These are phyloP conservation scores for Aspergillus nidulans DNA, from an alignment of 495 filamentous ascomycete species.

Conservation along the genomic window DNA sequence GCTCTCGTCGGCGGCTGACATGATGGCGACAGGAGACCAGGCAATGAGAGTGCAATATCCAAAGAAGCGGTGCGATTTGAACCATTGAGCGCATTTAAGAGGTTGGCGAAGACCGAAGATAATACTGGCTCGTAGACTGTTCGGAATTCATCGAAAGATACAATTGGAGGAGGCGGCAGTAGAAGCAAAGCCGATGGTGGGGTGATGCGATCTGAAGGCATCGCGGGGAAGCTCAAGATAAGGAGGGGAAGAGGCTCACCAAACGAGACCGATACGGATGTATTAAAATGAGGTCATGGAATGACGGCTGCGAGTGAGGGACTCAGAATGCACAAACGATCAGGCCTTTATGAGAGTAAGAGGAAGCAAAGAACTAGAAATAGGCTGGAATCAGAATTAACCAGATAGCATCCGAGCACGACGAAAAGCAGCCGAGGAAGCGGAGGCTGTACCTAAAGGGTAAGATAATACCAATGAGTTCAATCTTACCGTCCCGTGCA, in stretches of 20 bases:
- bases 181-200: slow-evolving; percentile 39
- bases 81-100: slow-evolving; percentile 25
- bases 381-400: background rate
- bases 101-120: slow-evolving; percentile 27
- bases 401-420: background rate
- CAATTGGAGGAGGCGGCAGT: slow-evolving; percentile 43
- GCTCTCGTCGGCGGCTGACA: slow-evolving; percentile 48
- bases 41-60: slow-evolving; percentile 44
- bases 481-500: background rate
- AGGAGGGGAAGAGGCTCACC: slow-evolving; percentile 9
- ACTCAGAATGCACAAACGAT: too few relatives aligned
- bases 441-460: background rate
- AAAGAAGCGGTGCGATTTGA: slow-evolving; percentile 30
- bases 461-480: background rate
- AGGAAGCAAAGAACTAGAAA: background rate
- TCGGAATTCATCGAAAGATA: slow-evolving; percentile 35
- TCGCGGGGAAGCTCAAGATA: slow-evolving; percentile 13
- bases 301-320: too few relatives aligned
- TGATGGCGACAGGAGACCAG: slow-evolving; percentile 33
- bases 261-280: background rate
- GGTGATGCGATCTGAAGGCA: slow-evolving; percentile 23
- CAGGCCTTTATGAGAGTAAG: background rate
- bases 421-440: slow-evolving; percentile 3
- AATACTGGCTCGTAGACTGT: slow-evolving; percentile 39
- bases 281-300: background rate